Evolutionary conservation across 371 early-diverging fungal species (phyloP).

Genomic region (Mycotypha africana): DNA sequence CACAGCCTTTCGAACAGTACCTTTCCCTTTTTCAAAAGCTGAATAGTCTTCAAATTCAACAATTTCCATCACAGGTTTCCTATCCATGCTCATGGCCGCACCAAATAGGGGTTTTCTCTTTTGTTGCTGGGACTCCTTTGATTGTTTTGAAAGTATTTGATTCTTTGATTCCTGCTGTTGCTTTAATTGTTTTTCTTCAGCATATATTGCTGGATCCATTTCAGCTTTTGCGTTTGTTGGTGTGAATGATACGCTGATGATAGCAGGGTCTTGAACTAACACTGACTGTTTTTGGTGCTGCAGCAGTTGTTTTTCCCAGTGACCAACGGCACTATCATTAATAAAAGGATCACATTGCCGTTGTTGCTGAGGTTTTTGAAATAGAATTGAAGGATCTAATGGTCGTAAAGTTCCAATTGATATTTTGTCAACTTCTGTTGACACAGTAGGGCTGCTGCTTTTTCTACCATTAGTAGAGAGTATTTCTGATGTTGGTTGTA

Average conservation of each 20-base stretch:
- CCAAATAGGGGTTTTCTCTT: slow-evolving; percentile 7
- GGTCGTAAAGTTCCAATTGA: background rate
- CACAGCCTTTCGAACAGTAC: background rate
- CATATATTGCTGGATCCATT: too few relatives aligned
- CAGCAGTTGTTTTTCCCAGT: background rate
- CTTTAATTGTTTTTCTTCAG: too few relatives aligned
- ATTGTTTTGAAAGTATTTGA: too few relatives aligned
- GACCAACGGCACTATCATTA: too few relatives aligned
- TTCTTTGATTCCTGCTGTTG: too few relatives aligned
- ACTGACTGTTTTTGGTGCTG: background rate
- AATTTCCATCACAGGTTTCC: slow-evolving; percentile 4
- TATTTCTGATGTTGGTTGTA: background rate
- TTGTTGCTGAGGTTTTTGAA: background rate
- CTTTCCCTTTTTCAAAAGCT: slow-evolving; percentile 10
- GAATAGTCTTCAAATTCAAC: slow-evolving; percentile 14
- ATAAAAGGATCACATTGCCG: background rate
- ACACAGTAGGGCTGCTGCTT: background rate
- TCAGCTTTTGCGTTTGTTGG: too few relatives aligned
- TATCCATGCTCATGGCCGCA: background rate
- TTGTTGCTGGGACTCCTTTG: too few relatives aligned
- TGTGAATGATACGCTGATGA: slow-evolving; percentile 15
- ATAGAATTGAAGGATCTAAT: background rate
- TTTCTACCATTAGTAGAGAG: background rate
- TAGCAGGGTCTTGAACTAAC: slow-evolving; percentile 22
- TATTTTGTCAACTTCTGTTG: background rate